Evolutionary conservation across 495 filamentous ascomycete species (phyloP).

Genomic region (Penicillium lagena): DNA sequence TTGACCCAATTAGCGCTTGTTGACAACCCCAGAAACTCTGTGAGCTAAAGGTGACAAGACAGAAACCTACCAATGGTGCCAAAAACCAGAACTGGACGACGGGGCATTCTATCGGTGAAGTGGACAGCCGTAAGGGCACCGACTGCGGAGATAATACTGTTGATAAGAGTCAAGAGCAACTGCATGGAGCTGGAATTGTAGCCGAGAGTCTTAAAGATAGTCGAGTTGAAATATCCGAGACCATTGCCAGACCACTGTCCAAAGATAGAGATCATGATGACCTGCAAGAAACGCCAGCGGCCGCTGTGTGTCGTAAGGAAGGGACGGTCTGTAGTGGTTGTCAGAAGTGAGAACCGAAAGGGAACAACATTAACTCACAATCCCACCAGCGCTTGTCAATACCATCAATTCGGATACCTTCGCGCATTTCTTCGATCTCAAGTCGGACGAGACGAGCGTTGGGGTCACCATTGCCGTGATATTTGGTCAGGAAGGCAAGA

Average conservation of each 20-base stretch:
- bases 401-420: conserved; percentile 49
- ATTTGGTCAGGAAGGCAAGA: conserved; percentile 47
- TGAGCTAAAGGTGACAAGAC: conserved; percentile 31
- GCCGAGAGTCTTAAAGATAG: conserved; percentile 33
- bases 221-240: conserved; percentile 41
- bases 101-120: conserved; percentile 60
- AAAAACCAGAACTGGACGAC: conserved; percentile 52
- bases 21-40: background rate
- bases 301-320: conserved; percentile 53
- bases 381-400: conserved; percentile 64
- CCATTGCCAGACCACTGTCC: conserved; percentile 46
- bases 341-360: background rate
- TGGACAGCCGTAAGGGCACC: conserved; percentile 61
- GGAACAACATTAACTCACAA: conserved; percentile 27
- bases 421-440: conserved; percentile 53
- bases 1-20: background rate
- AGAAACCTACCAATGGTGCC: conserved; percentile 49
- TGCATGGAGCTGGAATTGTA: conserved; percentile 44
- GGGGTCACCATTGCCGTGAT: conserved; percentile 50
- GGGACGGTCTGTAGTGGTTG: conserved; percentile 29
- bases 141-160: conserved; percentile 59
- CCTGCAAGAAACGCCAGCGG: conserved; percentile 57
- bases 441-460: conserved; percentile 47
- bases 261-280: conserved; percentile 57
- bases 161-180: conserved; percentile 56